Evolutionary conservation across 257 asterid genomes (phyloP), one percentile per base, ranked within the genome.

Genomic region (Coffea canephora): DNA sequence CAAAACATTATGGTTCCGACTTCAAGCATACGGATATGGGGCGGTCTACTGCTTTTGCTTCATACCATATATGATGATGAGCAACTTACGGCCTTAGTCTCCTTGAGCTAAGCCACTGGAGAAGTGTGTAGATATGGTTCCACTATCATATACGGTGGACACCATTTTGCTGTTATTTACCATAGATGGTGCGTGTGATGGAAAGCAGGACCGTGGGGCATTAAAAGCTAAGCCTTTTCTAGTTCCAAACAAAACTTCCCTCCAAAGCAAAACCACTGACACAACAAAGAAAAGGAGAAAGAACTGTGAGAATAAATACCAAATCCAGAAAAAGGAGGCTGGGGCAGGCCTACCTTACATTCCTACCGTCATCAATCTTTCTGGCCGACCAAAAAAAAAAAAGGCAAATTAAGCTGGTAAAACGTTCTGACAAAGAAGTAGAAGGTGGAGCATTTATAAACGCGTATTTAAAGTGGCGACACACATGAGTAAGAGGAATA

Each of bases 181-280:
- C 67, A 68, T 68, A 4, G 68, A 8, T 9, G 12, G 16, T 46
- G 3, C 80, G 18, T 52, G 81, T 11, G 11, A 18, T 41, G 10
- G 50, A 45, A 39, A 45, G 78, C 75, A 74, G 48, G 52, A 62
- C 62, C 74, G 83, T 73, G 80, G 88, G 89, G 78, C 85, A 78
- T 74, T 73, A 77, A 86, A 87, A 86, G 81, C 85, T 69, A 84
- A 76, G 83, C 73, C 80, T 82, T 82, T 76, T 68, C 9, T 78
- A 87, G 74, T 25, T 74, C 70, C 87, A 82, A 77, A 87, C 82
- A 80, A 81, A 79, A 79, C 89, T 84, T 85, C 79, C 34, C 82
- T 83, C 70, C 80, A 71, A 85, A 83, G 84, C 81, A 82, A 75
- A 45, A 75, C 85, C 89, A 86, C 87, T 80, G 34, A 31, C 34